Evolutionary conservation across 2,329 filamentous ascomycete genomes (phyloP).

Genomic region (Curvularia verruculosa): DNA sequence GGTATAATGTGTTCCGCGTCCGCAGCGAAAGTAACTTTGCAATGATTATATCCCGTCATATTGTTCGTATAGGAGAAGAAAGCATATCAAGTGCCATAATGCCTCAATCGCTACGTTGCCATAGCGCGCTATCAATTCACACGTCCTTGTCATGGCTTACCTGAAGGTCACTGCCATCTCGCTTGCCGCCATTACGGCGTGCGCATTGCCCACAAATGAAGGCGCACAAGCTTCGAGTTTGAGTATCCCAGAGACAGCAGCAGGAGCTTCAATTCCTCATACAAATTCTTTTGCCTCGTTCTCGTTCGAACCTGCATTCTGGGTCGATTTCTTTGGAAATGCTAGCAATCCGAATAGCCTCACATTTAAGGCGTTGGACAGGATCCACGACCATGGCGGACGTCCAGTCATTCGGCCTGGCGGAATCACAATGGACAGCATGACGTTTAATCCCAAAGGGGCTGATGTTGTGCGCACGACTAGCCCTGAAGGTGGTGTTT

Average conservation of each 20-base stretch:
- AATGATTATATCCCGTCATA: not conserved
- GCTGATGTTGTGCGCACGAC: slow-evolving; percentile 16
- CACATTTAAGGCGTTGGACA: slow-evolving; percentile 9
- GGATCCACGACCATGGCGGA: slow-evolving; percentile 18
- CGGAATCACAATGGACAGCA: slow-evolving; percentile 20
- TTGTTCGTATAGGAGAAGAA: not conserved
- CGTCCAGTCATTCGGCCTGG: slow-evolving; percentile 17
- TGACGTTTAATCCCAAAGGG: slow-evolving; percentile 11
- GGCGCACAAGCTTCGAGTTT: not conserved
- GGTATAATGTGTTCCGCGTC: slow-evolving; percentile 3
- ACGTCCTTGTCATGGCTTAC: not conserved
- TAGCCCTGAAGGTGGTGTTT: slow-evolving; percentile 16
- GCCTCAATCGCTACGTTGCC: not conserved
- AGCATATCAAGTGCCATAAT: slow-evolving; percentile 2
- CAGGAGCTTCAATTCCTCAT: slow-evolving; percentile 15
- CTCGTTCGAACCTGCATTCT: slow-evolving; percentile 19
- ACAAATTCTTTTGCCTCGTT: slow-evolving; percentile 19
- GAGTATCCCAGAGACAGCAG: slow-evolving; percentile 10
- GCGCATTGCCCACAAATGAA: slow-evolving; percentile 3
- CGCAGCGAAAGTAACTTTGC: not conserved
- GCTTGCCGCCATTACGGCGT: not conserved
- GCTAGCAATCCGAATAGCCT: slow-evolving; percentile 15
- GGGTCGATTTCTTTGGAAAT: slow-evolving; percentile 21
- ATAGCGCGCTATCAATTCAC: not conserved
- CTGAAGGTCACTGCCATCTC: slow-evolving; percentile 3